Percentiles rank a stretch among this genome's conserved stretches.
phyloP scores from a whole-genome alignment of 345 rosid species.

The Xanthoceras sorbifolium region DNA sequence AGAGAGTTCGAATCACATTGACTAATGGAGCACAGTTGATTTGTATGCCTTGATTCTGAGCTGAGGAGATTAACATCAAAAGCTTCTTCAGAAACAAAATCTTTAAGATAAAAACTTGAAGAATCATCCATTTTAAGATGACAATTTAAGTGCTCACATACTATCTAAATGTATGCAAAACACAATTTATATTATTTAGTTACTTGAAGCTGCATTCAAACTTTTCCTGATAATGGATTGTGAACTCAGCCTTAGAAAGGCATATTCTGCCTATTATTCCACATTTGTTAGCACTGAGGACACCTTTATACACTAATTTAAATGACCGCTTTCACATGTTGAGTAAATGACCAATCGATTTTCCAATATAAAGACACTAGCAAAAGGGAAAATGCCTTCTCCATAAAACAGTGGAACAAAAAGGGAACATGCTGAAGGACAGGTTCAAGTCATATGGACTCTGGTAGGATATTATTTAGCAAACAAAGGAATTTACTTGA shows the following conservation, averaged over 20 bases:
- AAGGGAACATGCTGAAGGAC: no score
- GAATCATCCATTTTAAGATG: background rate
- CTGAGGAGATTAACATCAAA: slow-evolving; percentile 53
- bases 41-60: slow-evolving; percentile 84
- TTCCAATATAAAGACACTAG: background rate
- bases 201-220: background rate
- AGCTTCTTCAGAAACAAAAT: slow-evolving; percentile 26
- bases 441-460: no score
- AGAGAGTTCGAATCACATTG: slow-evolving; percentile 87
- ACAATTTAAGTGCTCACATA: background rate
- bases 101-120: background rate
- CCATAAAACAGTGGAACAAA: no score
- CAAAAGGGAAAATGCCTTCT: background rate
- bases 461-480: no score
- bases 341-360: background rate
- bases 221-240: no score
- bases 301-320: background rate
- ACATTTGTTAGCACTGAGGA: background rate
- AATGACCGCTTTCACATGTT: background rate
- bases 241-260: background rate
- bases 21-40: slow-evolving; percentile 93
- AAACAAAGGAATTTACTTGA: no score
- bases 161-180: no score
- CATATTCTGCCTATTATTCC: background rate
- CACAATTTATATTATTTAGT: no score